Conservation (phyloP, 495 filamentous ascomycete genomes). For the Aspergillus ellipticus region DNA sequence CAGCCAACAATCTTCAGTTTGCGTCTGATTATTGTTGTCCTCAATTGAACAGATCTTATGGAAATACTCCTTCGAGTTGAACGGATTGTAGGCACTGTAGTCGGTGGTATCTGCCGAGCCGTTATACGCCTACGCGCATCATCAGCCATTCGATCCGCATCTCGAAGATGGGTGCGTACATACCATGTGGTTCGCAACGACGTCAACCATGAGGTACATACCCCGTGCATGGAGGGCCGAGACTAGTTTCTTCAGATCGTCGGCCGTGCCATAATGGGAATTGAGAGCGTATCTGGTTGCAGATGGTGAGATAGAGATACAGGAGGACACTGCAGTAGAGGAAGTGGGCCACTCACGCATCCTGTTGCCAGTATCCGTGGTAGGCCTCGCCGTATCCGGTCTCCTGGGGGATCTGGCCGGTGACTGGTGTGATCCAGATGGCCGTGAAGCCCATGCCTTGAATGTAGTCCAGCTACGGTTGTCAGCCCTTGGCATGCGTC, state of each 20-base stretch:
- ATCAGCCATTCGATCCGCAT: background rate
- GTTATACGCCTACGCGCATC: background rate
- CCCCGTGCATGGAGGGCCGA: slow-evolving; percentile 3
- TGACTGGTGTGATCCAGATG: slow-evolving; percentile 79
- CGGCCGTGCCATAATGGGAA: slow-evolving; percentile 5
- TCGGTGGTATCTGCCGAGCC: background rate
- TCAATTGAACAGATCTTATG: slow-evolving; percentile 53
- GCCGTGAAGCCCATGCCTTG: slow-evolving; percentile 78
- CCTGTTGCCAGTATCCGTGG: slow-evolving; percentile 74
- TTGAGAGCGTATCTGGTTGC: slow-evolving; percentile 7
- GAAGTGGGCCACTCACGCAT: slow-evolving; percentile 41
- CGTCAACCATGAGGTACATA: slow-evolving; percentile 10
- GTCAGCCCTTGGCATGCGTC: slow-evolving; percentile 7
- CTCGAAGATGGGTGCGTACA: background rate
- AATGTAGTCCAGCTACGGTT: slow-evolving; percentile 48
- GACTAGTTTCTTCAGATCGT: background rate
- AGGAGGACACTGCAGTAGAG: too few relatives aligned
- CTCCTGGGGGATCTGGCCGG: slow-evolving; percentile 51
- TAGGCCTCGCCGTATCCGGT: slow-evolving; percentile 56
- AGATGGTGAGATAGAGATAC: background rate
- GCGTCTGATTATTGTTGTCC: slow-evolving; percentile 56
- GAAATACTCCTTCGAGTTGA: background rate
- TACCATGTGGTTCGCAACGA: slow-evolving; percentile 12
- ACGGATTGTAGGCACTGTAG: background rate
- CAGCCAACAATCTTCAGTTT: slow-evolving; percentile 57